Base-by-base conservation (phyloP, 2,329 filamentous ascomycete genomes). In the Fusarium buharicum region DNA sequence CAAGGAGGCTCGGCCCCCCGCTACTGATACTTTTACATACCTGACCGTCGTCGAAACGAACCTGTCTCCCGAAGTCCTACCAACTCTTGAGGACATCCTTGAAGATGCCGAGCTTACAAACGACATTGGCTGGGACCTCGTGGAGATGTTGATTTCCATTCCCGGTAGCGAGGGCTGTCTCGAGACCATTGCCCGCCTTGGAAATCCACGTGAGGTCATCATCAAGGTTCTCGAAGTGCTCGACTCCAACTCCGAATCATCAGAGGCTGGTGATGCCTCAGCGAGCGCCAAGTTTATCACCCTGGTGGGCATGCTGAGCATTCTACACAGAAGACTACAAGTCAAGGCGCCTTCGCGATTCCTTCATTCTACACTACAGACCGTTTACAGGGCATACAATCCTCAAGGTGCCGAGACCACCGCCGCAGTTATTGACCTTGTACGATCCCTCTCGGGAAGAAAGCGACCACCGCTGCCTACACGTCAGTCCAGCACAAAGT, bases 51-150 rank as follows among this genome's bases (percentile, higher is more conserved):
- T 94, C 70, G 89, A 92, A 74, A 86, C 90, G 75, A 89, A 90
- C 66, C 80, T 93, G 40, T 86, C 83, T 6, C 82, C 86, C 16
- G 86, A 88, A 56, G 82, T 89, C 58, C 79, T 94, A 38, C 88
- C 90, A 1, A 78, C 84, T 4, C 81, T 94, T 40, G 84, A 92
- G 66, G 82, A 88, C 18, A 85, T 91, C 31, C 80, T 92, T 16
- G 85, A 90, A 73, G 86, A 91, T 80, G 79, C 82, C 10, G 81
- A 84, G 55, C 79, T 93, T 53, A 91, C 90, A 3, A 85, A 84
- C 58, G 89, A 92, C 53, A 93, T 94, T 68, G 91, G 91, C 45
- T 95, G 91, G 91, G 91, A 95, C 73, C 78, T 94, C 47, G 88
- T 95, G 18, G 88, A 90, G 71, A 85, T 92, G 70, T 83, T 95